Evolutionary conservation across 805 yeast genomes (phyloP), one percentile per base, ranked within the genome.

Genomic region (Teunomyces stri): DNA sequence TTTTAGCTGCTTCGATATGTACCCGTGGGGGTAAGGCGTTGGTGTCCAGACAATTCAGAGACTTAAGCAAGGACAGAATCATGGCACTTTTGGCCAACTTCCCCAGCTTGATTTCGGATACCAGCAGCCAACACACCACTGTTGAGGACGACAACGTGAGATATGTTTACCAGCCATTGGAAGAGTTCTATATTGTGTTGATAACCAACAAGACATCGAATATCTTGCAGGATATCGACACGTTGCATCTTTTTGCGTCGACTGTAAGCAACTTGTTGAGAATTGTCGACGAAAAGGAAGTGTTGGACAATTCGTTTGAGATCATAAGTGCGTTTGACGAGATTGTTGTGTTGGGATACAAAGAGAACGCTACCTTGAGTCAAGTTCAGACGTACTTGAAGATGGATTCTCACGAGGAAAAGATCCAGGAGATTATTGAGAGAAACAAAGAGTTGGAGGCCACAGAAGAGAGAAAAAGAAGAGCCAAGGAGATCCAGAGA

Each of bases 331-430:
- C 97, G 3, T 92, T 94, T 61, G 99, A 94, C 66, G 99, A 94
- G 70, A 87, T 94, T 47, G 82, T 94, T 56, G 82, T 83, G 45
- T 75, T 89, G 69, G 99, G 99, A 13, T 89, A 85, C 73, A 83
- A 88, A 55, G 99, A 94, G 66, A 87, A 89, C 67, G 72, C 92
- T 54, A 81, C 94, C 0, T 65, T 85, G 54, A 66, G 83, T 50
- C 98, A 94, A 72, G 87, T 94, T 53, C 82, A 81, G 65, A 88
- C 95, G 10, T 92, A 88, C 69, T 75, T 94, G 72, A 92, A 89
- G 64, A 92, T 94, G 98, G 98, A 94, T 70, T 87, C 96, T 35
- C 97, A 94, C 66, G 99, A 94, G 70, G 99, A 94, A 72, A 92
- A 89, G 75, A 92, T 95, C 62, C 98, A 94, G 75, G 97, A 94